Evolutionary conservation across 805 yeast species (phyloP).

Genomic region (Ogataea siamensis): DNA sequence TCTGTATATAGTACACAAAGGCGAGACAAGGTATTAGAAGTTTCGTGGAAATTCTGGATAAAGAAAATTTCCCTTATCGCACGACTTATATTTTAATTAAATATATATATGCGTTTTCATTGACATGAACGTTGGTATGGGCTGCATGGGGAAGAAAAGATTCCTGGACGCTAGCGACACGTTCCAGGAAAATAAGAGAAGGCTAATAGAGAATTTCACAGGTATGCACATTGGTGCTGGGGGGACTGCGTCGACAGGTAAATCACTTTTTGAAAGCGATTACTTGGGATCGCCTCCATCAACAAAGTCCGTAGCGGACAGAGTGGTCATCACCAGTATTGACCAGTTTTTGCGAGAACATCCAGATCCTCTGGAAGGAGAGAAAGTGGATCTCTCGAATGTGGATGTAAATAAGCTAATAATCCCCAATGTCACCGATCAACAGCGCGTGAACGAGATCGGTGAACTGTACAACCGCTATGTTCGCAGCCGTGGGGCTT

Average conservation of each 20-base stretch:
- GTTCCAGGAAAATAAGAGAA: slow-evolving; percentile 7
- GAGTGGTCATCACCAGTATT: slow-evolving; percentile 22
- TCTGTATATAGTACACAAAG: no score
- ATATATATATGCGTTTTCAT: not conserved
- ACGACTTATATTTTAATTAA: slow-evolving; percentile 7
- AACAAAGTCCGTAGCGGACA: slow-evolving; percentile 4
- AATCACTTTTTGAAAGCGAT: slow-evolving; percentile 17
- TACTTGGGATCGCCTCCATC: slow-evolving; percentile 4
- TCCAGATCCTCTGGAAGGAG: slow-evolving; percentile 18
- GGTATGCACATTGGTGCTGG: slow-evolving; percentile 4
- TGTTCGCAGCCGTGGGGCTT: slow-evolving; percentile 20
- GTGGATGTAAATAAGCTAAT: slow-evolving; percentile 17
- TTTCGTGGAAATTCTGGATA: slow-evolving; percentile 8
- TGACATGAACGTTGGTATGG: slow-evolving; percentile 4
- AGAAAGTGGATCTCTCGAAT: slow-evolving; percentile 13
- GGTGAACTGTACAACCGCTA: slow-evolving; percentile 26
- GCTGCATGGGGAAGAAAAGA: slow-evolving; percentile 7
- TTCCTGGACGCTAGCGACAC: slow-evolving; percentile 5
- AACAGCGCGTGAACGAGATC: slow-evolving; percentile 17
- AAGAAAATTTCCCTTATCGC: slow-evolving; percentile 3
- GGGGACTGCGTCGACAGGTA: not conserved
- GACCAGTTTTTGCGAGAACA: slow-evolving; percentile 28
- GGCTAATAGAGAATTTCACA: slow-evolving; percentile 10
- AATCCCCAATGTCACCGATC: slow-evolving; percentile 12
- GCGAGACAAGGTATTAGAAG: slow-evolving; percentile 1